Conservation (phyloP, 345 rosid genomes). For the Hibiscus syriacus region DNA sequence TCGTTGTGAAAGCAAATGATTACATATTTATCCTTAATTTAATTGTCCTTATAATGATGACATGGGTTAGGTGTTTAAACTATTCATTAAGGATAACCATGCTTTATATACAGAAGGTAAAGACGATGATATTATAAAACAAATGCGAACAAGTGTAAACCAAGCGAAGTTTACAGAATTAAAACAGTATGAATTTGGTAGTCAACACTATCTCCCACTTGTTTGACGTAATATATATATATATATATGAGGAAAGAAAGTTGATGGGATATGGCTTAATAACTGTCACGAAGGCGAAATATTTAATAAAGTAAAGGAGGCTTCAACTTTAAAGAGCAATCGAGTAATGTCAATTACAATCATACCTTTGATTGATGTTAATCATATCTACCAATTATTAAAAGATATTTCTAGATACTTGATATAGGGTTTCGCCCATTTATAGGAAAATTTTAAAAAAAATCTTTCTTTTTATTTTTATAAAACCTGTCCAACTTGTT, state of each 20-base stretch:
- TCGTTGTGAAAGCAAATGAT: background rate
- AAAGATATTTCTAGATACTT: too few species aligned
- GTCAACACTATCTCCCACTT: background rate
- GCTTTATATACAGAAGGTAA: background rate
- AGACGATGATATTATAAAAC: background rate
- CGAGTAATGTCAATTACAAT: background rate
- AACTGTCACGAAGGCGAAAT: background rate
- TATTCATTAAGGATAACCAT: background rate
- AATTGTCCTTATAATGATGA: background rate
- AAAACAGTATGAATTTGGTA: background rate
- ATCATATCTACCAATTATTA: background rate
- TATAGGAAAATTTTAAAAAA: too few species aligned
- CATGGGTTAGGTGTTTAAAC: background rate
- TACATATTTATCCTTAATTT: background rate
- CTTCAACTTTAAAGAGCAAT: background rate
- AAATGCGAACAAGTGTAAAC: background rate
- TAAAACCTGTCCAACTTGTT: too few species aligned
- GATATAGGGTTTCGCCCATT: too few species aligned
- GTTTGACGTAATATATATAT: background rate
- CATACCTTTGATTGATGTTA: background rate
- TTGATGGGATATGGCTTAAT: background rate
- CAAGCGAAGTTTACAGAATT: background rate
- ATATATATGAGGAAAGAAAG: background rate
- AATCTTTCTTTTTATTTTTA: too few species aligned
- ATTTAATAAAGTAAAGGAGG: background rate